Base-by-base conservation (phyloP, 495 filamentous ascomycete genomes). In the Penicillium tannophilum region DNA sequence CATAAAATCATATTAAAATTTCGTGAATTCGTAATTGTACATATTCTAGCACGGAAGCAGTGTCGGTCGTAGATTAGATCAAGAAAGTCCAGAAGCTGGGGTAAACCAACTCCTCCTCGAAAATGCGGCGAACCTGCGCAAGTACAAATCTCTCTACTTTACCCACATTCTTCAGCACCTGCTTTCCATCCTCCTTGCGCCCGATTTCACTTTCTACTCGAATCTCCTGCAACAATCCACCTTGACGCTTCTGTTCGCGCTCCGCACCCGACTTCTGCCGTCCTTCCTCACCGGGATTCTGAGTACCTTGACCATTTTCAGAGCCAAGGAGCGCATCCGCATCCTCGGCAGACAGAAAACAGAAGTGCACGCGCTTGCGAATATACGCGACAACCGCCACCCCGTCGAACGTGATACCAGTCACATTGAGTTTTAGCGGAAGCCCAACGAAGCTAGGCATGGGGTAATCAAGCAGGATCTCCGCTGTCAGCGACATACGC, bases 61-160 rank as follows among this genome's bases (percentile, higher is more conserved):
- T 4, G 4, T 9, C 8, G 19, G 20, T 19, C 14, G 17, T 41
- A 20, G n/a, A 26, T 31, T 46, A 62, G 39, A 98, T 86, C 57
- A 98, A 76, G 70, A 98, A 97, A 2, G 93, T 98, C 92, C 93
- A 97, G 74, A 91, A 98, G 71, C 92, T 97, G 41, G 94, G 94
- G 76, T 93, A 98, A 23, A 98, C 93, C 70, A 98, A 90, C 72
- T 98, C 94, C 68, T 97, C 94, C 74, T 98, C 94, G 66, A 98
- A 98, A 58, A 98, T 97, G 56, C 92, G 84, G 58, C 93, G 86
- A 35, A 98, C 94, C 71, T 98, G 95, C 69, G 97, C 93, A 23
- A 98, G 82, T 47, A 98, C 91, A 69, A 98, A 98, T 60, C 91
- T 88, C 77, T 98, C 94, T 39, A 98, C 94, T 77, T 98, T 98